Percentiles rank a stretch among this genome's conserved stretches.
Evolutionary conservation across 129 eudicot genomes (phyloP).

Genomic region (Deinandra increscens): DNA sequence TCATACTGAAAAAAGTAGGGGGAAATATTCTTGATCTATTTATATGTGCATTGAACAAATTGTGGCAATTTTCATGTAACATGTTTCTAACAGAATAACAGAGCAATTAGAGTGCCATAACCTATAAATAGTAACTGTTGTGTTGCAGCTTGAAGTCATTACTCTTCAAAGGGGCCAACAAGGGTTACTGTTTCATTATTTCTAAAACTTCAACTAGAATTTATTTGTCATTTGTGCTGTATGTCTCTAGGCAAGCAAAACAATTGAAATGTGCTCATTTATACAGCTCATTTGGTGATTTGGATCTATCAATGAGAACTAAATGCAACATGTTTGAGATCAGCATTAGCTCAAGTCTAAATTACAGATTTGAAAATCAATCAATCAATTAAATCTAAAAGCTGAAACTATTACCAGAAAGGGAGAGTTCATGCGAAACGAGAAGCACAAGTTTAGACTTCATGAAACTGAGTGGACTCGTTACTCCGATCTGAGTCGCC

Average conservation of each 20-base stretch:
- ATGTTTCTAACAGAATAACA: neutral
- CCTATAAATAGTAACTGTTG: neutral
- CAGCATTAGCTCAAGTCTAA: neutral
- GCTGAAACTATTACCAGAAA: constrained; percentile 67
- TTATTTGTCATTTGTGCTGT: too few species aligned
- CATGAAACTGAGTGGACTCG: constrained; percentile 79
- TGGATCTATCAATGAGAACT: neutral
- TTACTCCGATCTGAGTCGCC: constrained; percentile 23
- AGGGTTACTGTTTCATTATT: neutral
- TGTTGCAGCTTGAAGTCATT: neutral
- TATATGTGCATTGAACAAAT: constrained; percentile 2
- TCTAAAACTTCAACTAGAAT: neutral
- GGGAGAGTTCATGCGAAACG: constrained; percentile 97
- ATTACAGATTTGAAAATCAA: neutral
- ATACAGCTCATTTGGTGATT: neutral
- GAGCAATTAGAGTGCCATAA: constrained; percentile 8
- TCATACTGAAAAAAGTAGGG: too few species aligned
- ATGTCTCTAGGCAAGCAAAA: neutral
- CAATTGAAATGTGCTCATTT: neutral
- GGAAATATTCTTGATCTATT: too few species aligned
- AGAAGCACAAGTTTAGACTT: constrained; percentile 86
- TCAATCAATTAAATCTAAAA: neutral
- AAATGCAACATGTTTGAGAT: neutral
- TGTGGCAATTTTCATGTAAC: neutral
- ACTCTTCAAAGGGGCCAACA: neutral